phyloP scores from a whole-genome alignment of 768 basidiomycete species.

The Dendrothele bispora region DNA sequence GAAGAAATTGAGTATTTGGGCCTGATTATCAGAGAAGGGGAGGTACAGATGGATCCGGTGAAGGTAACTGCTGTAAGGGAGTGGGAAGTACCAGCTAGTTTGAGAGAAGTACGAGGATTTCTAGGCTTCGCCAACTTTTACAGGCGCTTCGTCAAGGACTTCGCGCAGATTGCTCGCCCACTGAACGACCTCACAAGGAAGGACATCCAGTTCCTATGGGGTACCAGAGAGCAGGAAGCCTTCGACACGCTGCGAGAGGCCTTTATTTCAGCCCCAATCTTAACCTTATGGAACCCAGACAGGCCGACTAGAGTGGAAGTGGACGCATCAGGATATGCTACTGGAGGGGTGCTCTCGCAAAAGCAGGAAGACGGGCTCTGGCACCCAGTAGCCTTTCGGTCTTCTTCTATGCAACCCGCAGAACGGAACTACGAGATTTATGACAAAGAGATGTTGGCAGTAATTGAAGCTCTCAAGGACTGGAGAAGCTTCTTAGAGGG shows the following conservation, averaged over 20 bases:
- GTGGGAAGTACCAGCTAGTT: too few species aligned
- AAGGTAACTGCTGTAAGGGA: too few species aligned
- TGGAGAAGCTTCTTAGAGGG: slow-evolving; percentile 14
- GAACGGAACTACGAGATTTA: slow-evolving; percentile 8
- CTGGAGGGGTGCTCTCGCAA: not conserved
- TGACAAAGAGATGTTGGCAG: slow-evolving; percentile 12
- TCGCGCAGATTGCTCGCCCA: too few species aligned
- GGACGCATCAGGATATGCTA: not conserved
- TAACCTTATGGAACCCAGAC: not conserved
- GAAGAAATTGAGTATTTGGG: too few species aligned
- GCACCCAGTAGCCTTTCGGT: not conserved
- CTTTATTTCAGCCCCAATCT: not conserved
- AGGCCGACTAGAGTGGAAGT: not conserved
- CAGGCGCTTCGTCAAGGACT: too few species aligned
- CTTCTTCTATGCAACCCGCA: not conserved
- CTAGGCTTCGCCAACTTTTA: too few species aligned
- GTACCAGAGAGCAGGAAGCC: too few species aligned
- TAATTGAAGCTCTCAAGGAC: slow-evolving; percentile 3
- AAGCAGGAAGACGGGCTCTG: not conserved
- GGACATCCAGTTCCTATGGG: too few species aligned
- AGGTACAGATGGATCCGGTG: too few species aligned
- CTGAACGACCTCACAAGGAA: too few species aligned
- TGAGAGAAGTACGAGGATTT: too few species aligned
- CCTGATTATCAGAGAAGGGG: too few species aligned
- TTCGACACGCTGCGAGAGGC: not conserved